These are phyloP conservation scores for Chalaropsis ovoidea DNA, from an alignment of 2,329 filamentous ascomycete species.

Conservation along the genomic window DNA sequence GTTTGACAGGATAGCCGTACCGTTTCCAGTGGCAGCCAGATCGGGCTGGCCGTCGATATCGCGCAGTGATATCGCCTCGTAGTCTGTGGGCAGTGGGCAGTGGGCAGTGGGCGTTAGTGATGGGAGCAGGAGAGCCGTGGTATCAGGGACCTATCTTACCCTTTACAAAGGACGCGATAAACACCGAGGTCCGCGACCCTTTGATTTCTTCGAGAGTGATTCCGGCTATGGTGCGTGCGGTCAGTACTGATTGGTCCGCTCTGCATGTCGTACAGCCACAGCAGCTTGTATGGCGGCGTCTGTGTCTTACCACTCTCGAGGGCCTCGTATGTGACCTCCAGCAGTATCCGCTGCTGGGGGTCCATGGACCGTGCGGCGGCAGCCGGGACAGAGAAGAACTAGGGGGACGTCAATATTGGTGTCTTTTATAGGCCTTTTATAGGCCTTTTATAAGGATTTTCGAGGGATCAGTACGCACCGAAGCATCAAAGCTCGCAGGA, in stretches of 20 bases:
- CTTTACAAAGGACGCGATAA: conserved; percentile 43
- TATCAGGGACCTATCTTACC: conserved; percentile 32
- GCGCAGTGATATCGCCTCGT: conserved; percentile 41
- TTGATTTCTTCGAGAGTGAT: conserved; percentile 37
- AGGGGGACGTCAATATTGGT: neutral
- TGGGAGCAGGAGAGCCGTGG: too few relatives aligned
- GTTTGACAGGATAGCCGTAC: conserved; percentile 46
- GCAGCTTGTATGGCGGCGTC: too few relatives aligned
- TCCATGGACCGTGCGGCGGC: conserved; percentile 45
- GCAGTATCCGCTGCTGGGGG: conserved; percentile 43
- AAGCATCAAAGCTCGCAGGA: conserved; percentile 41
- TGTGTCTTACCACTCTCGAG: conserved; percentile 39
- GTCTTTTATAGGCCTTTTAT: neutral
- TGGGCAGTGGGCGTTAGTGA: too few relatives aligned
- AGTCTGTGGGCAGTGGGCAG: conserved; percentile 33
- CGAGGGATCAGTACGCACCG: conserved; percentile 32
- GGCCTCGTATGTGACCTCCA: conserved; percentile 44
- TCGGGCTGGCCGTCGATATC: conserved; percentile 43
- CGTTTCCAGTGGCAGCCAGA: conserved; percentile 45
- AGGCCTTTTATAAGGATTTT: neutral
- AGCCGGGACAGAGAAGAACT: conserved; percentile 44
- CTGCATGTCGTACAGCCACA: neutral
- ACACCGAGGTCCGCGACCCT: conserved; percentile 40
- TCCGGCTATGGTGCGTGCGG: conserved; percentile 34
- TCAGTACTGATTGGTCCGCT: conserved; percentile 1